Percentiles rank a stretch among this genome's conserved stretches.
Evolutionary conservation across 2,329 filamentous ascomycete species (phyloP).

Genomic region (Aotearoamyces nothofagi): DNA sequence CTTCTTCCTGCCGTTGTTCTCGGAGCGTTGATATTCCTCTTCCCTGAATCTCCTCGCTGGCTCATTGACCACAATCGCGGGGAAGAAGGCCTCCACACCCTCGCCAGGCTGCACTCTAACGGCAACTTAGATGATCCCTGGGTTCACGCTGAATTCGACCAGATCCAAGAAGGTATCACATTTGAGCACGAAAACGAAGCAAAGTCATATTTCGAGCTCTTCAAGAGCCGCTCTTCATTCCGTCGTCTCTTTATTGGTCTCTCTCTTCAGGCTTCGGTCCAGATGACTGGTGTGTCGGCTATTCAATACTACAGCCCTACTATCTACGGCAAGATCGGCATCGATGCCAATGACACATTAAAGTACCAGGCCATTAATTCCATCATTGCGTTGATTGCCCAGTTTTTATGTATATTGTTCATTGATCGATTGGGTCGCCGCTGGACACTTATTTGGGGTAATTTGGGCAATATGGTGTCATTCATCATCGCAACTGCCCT

Average conservation of each 20-base stretch:
- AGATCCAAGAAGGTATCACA: slow-evolving; percentile 47
- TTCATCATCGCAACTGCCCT: slow-evolving; percentile 50
- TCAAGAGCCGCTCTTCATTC: slow-evolving; percentile 43
- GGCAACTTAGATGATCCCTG: slow-evolving; percentile 41
- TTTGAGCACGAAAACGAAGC: slow-evolving; percentile 46
- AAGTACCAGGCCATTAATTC: slow-evolving; percentile 65
- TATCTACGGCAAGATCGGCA: slow-evolving; percentile 51
- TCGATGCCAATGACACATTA: slow-evolving; percentile 46
- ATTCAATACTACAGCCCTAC: slow-evolving; percentile 48
- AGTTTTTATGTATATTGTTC: slow-evolving; percentile 50
- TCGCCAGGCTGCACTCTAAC: slow-evolving; percentile 44
- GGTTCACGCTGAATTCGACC: slow-evolving; percentile 47
- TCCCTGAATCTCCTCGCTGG: slow-evolving; percentile 59
- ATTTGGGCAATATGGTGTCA: slow-evolving; percentile 51
- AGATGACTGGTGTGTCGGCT: slow-evolving; percentile 50
- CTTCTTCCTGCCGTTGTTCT: slow-evolving; percentile 50
- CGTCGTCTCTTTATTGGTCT: slow-evolving; percentile 45
- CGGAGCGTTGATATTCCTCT: slow-evolving; percentile 50
- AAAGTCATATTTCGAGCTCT: slow-evolving; percentile 46
- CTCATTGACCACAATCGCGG: slow-evolving; percentile 43
- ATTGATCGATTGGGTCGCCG: slow-evolving; percentile 57
- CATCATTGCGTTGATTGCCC: slow-evolving; percentile 52
- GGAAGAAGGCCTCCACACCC: slow-evolving; percentile 38
- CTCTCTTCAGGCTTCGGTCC: slow-evolving; percentile 44
- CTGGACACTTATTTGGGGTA: slow-evolving; percentile 54